Conservation (phyloP, 1,284 basidiomycete species). For the Prillingera fragicola region DNA sequence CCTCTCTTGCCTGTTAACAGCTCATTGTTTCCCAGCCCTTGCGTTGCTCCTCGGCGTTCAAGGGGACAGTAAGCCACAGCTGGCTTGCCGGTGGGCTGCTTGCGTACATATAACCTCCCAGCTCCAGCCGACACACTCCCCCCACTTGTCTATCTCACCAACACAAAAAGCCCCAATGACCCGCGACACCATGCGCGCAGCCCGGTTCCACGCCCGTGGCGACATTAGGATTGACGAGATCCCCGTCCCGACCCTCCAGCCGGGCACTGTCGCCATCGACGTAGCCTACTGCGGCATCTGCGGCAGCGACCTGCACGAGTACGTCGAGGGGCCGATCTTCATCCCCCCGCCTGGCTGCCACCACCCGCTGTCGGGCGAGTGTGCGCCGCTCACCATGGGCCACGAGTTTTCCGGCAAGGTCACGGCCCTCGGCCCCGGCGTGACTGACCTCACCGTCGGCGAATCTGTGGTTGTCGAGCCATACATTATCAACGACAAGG, state of each 20-base stretch:
- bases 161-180: conserved; percentile 2
- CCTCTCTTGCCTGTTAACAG: too few species aligned
- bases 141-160: too few species aligned
- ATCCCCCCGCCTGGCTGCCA: conserved; percentile 4
- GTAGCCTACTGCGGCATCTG: conserved; percentile 12
- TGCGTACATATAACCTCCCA: too few species aligned
- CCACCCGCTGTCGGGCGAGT: conserved; percentile 9
- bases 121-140: too few species aligned
- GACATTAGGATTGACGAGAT: conserved; percentile 15
- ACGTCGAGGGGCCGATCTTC: conserved; percentile 14
- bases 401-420: conserved; percentile 45
- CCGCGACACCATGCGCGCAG: conserved; percentile 11
- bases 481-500: conserved; percentile 10
- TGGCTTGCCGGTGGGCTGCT: too few species aligned
- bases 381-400: conserved; percentile 38
- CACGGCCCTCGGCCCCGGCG: conserved; percentile 24
- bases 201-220: conserved; percentile 13
- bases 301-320: conserved; percentile 8
- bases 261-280: conserved; percentile 15
- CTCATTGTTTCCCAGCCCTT: too few species aligned
- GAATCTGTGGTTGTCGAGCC: conserved; percentile 47
- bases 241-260: conserved; percentile 7
- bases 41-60: too few species aligned
- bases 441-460: conserved; percentile 34
- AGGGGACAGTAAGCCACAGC: too few species aligned